Base-by-base conservation (phyloP, 345 rosid species). In the Draba incana region DNA sequence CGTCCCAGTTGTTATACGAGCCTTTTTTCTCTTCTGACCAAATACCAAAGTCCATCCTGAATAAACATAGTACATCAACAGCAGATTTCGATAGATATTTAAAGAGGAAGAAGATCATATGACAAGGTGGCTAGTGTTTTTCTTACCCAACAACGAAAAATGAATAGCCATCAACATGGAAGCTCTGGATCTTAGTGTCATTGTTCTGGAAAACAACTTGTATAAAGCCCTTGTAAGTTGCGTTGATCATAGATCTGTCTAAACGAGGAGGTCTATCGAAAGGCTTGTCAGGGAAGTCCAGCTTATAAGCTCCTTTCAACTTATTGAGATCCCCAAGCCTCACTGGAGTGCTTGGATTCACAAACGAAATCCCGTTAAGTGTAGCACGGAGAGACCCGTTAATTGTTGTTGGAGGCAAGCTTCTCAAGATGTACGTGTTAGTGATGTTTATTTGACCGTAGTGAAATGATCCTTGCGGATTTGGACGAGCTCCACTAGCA, bases 401-500 rank as follows among this genome's bases (percentile, higher is more conserved):
- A 7, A 91, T 83, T 57, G 53, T 78, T 33, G 67, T 70, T 10
- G 85, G 97, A 48, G 97, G 95, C 78, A 91, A 77, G 83, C 85
- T 83, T 79, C 78, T 71, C 69, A 94, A 57, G 46, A 87, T 38
- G 56, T 88, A 91, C 20, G 94, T 82, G 20, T 87, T 79, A 11
- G 95, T 94, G 54, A 88, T 78, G 66, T 94, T 94, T 76, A 94
- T 94, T 31, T 73, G 64, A 61, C 99, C 97, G 39, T 94, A 94
- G 79, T 86, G 99, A 66, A 71, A 94, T 62, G 99, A 94, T 1
- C 99, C 99, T 57, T 94, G 99, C 0, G 99, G 97, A 59, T 94
- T 94, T 58, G 97, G 97, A 31, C 99, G 92, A 77, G 99, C 97
- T 68, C 99, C 99, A 72, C 97, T 89, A 9, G 99, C 95, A 61